These are phyloP conservation scores for Malassezia equina DNA, from an alignment of 1,284 basidiomycete genomes.

Conservation along the genomic window DNA sequence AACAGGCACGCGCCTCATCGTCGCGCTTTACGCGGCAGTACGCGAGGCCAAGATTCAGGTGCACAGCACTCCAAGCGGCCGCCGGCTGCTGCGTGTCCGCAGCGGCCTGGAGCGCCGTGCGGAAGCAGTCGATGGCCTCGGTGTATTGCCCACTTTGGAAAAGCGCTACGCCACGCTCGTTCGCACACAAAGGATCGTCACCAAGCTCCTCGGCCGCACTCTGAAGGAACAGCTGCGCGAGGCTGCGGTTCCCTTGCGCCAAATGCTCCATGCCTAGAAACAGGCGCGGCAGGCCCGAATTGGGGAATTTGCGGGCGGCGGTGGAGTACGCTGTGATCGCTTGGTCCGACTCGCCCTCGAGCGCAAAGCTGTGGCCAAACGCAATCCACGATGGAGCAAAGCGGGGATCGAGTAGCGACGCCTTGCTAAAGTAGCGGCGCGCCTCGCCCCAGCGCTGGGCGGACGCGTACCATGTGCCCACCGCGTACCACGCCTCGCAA, in stretches of 20 bases:
- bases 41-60: slow-evolving; percentile 52
- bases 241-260: slow-evolving; percentile 66
- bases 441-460: slow-evolving; percentile 58
- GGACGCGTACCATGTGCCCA: slow-evolving; percentile 90
- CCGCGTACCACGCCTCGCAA: slow-evolving; percentile 92
- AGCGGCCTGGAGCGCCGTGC: slow-evolving; percentile 53
- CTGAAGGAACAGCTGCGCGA: slow-evolving; percentile 77
- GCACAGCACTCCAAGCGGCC: slow-evolving; percentile 71
- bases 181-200: slow-evolving; percentile 75
- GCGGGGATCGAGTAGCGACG: slow-evolving; percentile 87
- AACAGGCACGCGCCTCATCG: slow-evolving; percentile 19
- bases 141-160: slow-evolving; percentile 70
- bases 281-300: slow-evolving; percentile 81
- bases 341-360: slow-evolving; percentile 91
- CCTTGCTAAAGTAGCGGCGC: slow-evolving; percentile 57
- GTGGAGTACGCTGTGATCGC: slow-evolving; percentile 97
- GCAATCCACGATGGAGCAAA: slow-evolving; percentile 95
- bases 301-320: slow-evolving; percentile 81
- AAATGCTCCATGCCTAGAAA: slow-evolving; percentile 99
- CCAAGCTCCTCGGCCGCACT: slow-evolving; percentile 70
- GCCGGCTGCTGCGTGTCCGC: slow-evolving; percentile 69
- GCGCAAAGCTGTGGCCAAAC: slow-evolving; percentile 90
- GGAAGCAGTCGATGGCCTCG: slow-evolving; percentile 54
- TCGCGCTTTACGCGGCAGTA: slow-evolving; percentile 19
- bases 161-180: slow-evolving; percentile 85